Evolutionary conservation across 805 yeast species (phyloP).

Genomic region (Yarrowia hollandica): DNA sequence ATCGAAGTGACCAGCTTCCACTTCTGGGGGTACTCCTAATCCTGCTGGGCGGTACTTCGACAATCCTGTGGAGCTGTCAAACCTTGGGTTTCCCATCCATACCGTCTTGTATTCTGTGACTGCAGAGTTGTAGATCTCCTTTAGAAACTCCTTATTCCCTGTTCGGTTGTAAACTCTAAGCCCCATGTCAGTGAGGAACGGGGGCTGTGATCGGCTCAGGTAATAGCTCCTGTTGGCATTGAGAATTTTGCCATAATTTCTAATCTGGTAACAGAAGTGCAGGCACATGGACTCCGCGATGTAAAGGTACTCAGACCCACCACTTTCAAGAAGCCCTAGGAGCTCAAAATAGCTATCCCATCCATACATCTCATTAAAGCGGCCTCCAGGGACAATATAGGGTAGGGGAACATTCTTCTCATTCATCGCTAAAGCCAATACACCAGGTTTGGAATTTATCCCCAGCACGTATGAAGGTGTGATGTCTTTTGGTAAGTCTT

Average conservation of each 20-base stretch:
- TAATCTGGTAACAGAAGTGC: constrained; percentile 86
- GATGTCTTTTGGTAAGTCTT: constrained; percentile 69
- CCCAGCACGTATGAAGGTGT: constrained; percentile 78
- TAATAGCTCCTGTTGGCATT: constrained; percentile 94
- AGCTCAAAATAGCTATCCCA: constrained; percentile 98
- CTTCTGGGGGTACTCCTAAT: constrained; percentile 93
- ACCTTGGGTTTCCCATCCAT: constrained; percentile 76
- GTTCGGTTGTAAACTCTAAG: constrained; percentile 55
- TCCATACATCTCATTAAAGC: constrained; percentile 94
- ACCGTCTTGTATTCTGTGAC: constrained; percentile 80
- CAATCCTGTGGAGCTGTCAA: constrained; percentile 70
- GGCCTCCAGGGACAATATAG: constrained; percentile 95
- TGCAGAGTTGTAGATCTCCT: constrained; percentile 70
- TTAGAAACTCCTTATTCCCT: constrained; percentile 58
- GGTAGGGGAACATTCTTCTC: constrained; percentile 61
- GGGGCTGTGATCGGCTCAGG: constrained; percentile 92
- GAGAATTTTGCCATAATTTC: constrained; percentile 85
- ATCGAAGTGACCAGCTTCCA: constrained; percentile 85
- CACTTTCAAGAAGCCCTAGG: constrained; percentile 72
- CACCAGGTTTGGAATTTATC: constrained; percentile 79
- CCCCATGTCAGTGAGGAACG: constrained; percentile 93
- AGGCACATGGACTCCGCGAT: constrained; percentile 88
- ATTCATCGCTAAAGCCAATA: constrained; percentile 75
- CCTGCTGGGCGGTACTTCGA: constrained; percentile 92
- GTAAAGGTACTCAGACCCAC: constrained; percentile 48